Evolutionary conservation across 2,329 filamentous ascomycete genomes (phyloP), one percentile per base, ranked within the genome.

Genomic region (Colletotrichum tanaceti): DNA sequence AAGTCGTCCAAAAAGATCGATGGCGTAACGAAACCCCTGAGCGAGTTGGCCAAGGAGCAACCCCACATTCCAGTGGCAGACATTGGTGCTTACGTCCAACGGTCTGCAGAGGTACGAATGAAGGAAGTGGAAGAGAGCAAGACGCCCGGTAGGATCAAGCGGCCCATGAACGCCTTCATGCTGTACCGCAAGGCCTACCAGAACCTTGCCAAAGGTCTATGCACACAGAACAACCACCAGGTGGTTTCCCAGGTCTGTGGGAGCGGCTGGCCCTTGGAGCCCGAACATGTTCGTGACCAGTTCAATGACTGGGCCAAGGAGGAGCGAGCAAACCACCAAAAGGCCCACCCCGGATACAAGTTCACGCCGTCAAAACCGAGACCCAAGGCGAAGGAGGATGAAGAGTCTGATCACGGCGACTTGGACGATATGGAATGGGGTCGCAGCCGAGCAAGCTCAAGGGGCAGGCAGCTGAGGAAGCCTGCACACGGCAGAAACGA

Each of bases 121-220:
- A 80, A 83, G 63, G 94, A 97, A 77, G 89, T 91, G 11, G 86
- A 89, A 50, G 86, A 88, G 73, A 87, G 89, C 65, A 93, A 90
- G 74, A 83, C 89, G 43, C 84, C 83, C 2, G 92, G 92, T 32
- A 94, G 94, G 77, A 87, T 98, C 73, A 93, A 95, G 74, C 87
- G 96, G 38, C 94, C 96, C 3, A 97, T 98, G 91, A 99, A 99
- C 79, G 95, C 93, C 0, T 99, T 98, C 82, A 97, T 99, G 91
- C 84, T 99, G 58, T 99, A 99, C 79, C 91, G 96, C 49, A 97
- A 96, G 72, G 93, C 93, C 7, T 98, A 93, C 76, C 93, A 97
- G 69, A 92, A 96, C 70, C 86, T 94, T 39, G 93, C 93, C 68
- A 97, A 97, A 79, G 85, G 88, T 59, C 93, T 90, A 84, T 93